Evolutionary conservation across 2,329 filamentous ascomycete species (phyloP), one percentile per base, ranked within the genome.

Genomic region (Ophiosphaerella korrae): DNA sequence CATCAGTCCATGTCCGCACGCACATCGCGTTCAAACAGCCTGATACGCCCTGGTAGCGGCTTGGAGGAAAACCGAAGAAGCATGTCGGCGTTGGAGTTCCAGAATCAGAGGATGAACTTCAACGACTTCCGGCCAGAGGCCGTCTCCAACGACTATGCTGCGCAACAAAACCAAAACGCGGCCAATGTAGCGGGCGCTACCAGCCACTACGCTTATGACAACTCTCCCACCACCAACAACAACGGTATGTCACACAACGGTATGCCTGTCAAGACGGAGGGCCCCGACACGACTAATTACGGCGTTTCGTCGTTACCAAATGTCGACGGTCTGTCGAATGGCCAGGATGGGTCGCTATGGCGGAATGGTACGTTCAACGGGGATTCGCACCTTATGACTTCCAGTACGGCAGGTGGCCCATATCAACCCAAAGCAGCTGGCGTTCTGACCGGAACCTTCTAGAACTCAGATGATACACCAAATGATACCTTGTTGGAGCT

Each of bases 401-500:
- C 75, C 73, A 78, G 70, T 72, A 77, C 77, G 74, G 73, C 75
- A 76, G 73, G 72, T 72, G 68, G 69, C 57, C 71, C 74, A 68
- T 62, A 66, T 59, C 67, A 72, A 64, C 65, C 74, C 69, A 79
- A 78, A 72, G 65, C 72, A 65, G 72, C 76, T 67, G 64, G 64
- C 62, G 66, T 72, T 67, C 71, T 76, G 65, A 77, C 76, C 60
- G 63, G 71, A 60, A 69, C 71, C 57, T 75, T 75, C 60, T 73
- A 73, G 68, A 69, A 66, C 64, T 66, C 72, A 58, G 71, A 74
- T 68, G 75, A 78, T 65, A 68, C 73, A 64, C 71, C 71, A 58
- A 74, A 76, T 70, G 75, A 78, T 60, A 76, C 70, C 70, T 76
- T 80, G 74, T 78, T 80, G 73, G 75, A 72, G 71, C 69, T 80